These are phyloP conservation scores for Psilocybe subaeruginosa DNA, from an alignment of 768 basidiomycete genomes.

Conservation along the genomic window DNA sequence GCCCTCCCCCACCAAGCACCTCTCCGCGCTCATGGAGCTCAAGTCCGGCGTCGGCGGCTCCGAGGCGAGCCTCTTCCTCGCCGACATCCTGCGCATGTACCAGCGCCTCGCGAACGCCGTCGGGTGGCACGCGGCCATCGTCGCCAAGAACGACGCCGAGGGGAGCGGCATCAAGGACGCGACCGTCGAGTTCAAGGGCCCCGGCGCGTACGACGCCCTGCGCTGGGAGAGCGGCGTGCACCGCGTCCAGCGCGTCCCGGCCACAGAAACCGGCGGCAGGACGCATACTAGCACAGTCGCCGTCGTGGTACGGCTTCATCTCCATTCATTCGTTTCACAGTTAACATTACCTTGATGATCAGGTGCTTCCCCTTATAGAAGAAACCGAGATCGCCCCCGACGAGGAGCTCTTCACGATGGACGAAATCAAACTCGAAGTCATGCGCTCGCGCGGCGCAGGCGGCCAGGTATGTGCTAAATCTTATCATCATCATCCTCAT, in stretches of 20 bases:
- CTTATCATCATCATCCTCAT: background rate
- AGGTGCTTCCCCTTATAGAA: conserved; percentile 85
- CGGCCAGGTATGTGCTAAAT: conserved; percentile 66
- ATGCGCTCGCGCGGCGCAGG: conserved; percentile 98
- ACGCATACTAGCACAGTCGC: conserved; percentile 93
- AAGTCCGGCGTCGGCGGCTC: conserved; percentile 94
- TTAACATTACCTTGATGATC: background rate
- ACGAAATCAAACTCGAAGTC: conserved; percentile 89
- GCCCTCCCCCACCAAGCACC: conserved; percentile 59
- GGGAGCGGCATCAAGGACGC: conserved; percentile 78
- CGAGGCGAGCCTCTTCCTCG: conserved; percentile 83
- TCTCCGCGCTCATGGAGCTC: conserved; percentile 86
- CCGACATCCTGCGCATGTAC: conserved; percentile 84
- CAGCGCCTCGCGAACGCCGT: conserved; percentile 58
- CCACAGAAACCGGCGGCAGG: conserved; percentile 85
- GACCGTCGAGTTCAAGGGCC: conserved; percentile 76
- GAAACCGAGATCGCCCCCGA: conserved; percentile 54
- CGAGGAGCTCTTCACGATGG: conserved; percentile 76
- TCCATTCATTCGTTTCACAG: background rate
- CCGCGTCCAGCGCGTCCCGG: conserved; percentile 91
- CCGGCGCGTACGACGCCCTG: conserved; percentile 77
- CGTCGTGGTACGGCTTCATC: conserved; percentile 63
- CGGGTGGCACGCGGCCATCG: conserved; percentile 62
- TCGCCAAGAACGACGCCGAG: conserved; percentile 60
- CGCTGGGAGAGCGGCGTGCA: conserved; percentile 96